Conservation (phyloP, 768 basidiomycete species). For the Collybiopsis luxurians region DNA sequence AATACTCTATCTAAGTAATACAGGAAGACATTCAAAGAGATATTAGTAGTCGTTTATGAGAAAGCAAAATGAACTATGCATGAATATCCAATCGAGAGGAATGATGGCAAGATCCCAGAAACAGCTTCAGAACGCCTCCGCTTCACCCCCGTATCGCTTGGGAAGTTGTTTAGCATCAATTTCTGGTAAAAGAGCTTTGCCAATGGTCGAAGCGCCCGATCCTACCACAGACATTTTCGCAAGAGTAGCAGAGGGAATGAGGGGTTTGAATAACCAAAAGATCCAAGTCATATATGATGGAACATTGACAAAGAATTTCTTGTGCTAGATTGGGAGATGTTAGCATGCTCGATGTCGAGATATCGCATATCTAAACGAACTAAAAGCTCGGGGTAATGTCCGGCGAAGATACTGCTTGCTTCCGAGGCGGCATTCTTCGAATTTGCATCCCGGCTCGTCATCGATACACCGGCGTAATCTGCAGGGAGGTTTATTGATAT, state of each 20-base stretch:
- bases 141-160: constrained; percentile 66
- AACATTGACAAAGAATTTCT: constrained; percentile 83
- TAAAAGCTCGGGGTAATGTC: constrained; percentile 78
- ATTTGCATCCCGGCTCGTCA: constrained; percentile 65
- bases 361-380: constrained; percentile 32
- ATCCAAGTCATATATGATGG: constrained; percentile 76
- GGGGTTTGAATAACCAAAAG: constrained; percentile 79
- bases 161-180: constrained; percentile 63
- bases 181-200: constrained; percentile 54
- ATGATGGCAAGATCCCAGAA: no score
- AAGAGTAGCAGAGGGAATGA: constrained; percentile 69
- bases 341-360: constrained; percentile 3
- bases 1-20: no score
- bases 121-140: constrained; percentile 45
- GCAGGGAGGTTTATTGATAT: background rate
- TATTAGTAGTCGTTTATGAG: no score
- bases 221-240: constrained; percentile 83
- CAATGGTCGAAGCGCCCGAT: constrained; percentile 53
- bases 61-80: no score
- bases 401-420: constrained; percentile 70
- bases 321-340: constrained; percentile 37
- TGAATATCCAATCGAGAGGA: no score
- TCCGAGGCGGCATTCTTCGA: constrained; percentile 77
- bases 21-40: no score
- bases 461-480: constrained; percentile 76